Conservation (phyloP, 495 filamentous ascomycete species). For the Tuber brumale region DNA sequence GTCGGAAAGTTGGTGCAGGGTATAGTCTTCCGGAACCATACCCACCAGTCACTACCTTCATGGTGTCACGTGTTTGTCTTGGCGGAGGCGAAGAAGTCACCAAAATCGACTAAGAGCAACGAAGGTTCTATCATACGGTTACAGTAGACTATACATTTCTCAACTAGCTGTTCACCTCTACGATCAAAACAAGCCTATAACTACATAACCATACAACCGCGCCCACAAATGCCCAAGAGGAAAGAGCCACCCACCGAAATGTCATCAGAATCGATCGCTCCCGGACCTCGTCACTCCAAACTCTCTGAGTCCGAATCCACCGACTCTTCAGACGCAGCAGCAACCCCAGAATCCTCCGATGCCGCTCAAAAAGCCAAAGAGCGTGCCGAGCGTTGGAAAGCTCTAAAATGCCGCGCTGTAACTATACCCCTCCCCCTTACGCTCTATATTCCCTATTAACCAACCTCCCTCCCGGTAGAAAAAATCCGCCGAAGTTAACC, state of each 20-base stretch:
- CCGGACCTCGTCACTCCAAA: conserved; percentile 23
- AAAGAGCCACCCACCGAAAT: conserved; percentile 19
- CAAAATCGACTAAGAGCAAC: background rate
- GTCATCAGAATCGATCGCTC: conserved; percentile 5
- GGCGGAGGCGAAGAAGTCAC: background rate
- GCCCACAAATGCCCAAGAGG: conserved; percentile 22
- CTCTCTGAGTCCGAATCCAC: conserved; percentile 25
- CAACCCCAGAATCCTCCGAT: conserved; percentile 16
- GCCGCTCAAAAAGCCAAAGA: conserved; percentile 51
- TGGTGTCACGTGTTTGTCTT: conserved; percentile 2
- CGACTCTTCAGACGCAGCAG: conserved; percentile 7
- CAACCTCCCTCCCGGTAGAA: conserved; percentile 46
- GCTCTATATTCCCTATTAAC: conserved; percentile 30
- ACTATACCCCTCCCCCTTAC: conserved; percentile 27
- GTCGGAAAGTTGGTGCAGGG: no score
- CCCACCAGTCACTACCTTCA: no score
- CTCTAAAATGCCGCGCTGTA: conserved; percentile 71
- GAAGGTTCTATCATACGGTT: background rate
- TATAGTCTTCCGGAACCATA: no score
- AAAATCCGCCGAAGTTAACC: conserved; percentile 65
- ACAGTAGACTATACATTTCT: background rate
- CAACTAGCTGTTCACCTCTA: background rate
- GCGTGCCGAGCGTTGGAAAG: conserved; percentile 67
- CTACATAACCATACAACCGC: background rate
- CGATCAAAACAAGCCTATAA: conserved; percentile 8